Conservation (phyloP, 1,284 basidiomycete genomes). For the Ceratobasidium sp. region DNA sequence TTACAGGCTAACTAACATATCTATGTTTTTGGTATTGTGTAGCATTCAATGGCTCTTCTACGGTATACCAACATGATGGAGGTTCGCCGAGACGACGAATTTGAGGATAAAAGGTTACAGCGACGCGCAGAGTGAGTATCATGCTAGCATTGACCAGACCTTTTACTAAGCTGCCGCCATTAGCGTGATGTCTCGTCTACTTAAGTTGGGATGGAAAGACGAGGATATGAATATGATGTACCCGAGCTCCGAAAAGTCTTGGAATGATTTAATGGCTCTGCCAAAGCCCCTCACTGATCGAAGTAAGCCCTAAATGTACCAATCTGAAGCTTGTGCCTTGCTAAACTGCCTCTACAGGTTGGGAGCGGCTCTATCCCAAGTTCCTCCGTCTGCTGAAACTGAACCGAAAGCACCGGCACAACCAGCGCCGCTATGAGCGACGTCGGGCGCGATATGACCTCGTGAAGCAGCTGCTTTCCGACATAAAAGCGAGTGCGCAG, state of each 20-base stretch:
- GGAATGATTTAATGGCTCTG: not conserved
- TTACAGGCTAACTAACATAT: not conserved
- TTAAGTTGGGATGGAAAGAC: slow-evolving; percentile 13
- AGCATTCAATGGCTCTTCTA: slow-evolving; percentile 3
- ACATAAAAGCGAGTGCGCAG: not conserved
- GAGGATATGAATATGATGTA: slow-evolving; percentile 15
- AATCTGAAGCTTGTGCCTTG: not conserved
- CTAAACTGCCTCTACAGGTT: not conserved
- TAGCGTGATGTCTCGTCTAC: slow-evolving; percentile 24
- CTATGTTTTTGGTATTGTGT: not conserved
- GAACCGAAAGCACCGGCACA: slow-evolving; percentile 1
- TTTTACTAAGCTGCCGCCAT: not conserved
- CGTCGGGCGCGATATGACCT: not conserved
- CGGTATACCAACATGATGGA: slow-evolving; percentile 2
- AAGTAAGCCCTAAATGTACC: slow-evolving; percentile 5
- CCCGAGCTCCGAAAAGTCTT: not conserved
- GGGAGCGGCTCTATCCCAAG: slow-evolving; percentile 35
- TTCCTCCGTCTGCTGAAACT: slow-evolving; percentile 18
- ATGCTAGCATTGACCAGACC: not conserved
- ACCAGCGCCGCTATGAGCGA: not conserved
- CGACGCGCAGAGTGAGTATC: slow-evolving; percentile 26
- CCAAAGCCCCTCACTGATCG: slow-evolving; percentile 31
- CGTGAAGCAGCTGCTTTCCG: slow-evolving; percentile 6
- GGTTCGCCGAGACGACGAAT: not conserved
- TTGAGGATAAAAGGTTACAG: not conserved